phyloP scores from a whole-genome alignment of 2,329 filamentous ascomycete species.

The Aspergillus sergii region DNA sequence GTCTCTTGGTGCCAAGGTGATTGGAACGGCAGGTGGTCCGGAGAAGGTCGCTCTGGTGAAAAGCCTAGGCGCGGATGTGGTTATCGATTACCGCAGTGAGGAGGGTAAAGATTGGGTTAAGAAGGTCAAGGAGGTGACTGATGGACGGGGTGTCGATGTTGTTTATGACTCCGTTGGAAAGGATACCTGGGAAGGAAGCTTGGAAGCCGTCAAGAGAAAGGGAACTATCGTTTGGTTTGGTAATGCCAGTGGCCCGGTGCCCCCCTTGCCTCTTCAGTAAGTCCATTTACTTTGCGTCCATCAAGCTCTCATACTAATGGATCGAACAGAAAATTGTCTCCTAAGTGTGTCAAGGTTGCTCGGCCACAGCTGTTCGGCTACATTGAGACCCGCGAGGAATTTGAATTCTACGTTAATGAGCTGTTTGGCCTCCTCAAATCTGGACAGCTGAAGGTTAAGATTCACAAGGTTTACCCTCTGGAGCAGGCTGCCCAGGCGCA shows the following conservation, averaged over 20 bases:
- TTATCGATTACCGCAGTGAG: slow-evolving; percentile 81
- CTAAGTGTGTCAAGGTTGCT: slow-evolving; percentile 77
- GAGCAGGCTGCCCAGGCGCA: slow-evolving; percentile 74
- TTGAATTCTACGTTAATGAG: slow-evolving; percentile 69
- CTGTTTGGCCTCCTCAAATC: slow-evolving; percentile 72
- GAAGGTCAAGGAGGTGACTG: slow-evolving; percentile 80
- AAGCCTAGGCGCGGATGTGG: slow-evolving; percentile 67
- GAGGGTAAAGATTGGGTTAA: slow-evolving; percentile 79
- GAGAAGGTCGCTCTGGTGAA: slow-evolving; percentile 74
- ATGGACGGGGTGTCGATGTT: slow-evolving; percentile 70
- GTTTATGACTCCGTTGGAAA: slow-evolving; percentile 88
- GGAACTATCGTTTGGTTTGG: slow-evolving; percentile 78
- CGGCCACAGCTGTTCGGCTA: slow-evolving; percentile 76
- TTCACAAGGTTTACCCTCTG: slow-evolving; percentile 78
- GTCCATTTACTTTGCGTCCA: slow-evolving; percentile 45
- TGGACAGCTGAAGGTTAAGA: slow-evolving; percentile 69
- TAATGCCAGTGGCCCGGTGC: slow-evolving; percentile 77
- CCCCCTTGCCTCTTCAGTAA: slow-evolving; percentile 64
- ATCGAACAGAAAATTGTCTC: slow-evolving; percentile 50
- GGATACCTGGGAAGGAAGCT: slow-evolving; percentile 76
- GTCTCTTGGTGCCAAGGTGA: slow-evolving; percentile 72
- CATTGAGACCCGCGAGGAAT: slow-evolving; percentile 68
- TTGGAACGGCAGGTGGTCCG: slow-evolving; percentile 74
- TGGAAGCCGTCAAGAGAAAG: slow-evolving; percentile 75
- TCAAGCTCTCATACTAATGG: slow-evolving; percentile 9